Evolutionary conservation across 139 green algal species (phyloP).

Genomic region (Microglena sp.): DNA sequence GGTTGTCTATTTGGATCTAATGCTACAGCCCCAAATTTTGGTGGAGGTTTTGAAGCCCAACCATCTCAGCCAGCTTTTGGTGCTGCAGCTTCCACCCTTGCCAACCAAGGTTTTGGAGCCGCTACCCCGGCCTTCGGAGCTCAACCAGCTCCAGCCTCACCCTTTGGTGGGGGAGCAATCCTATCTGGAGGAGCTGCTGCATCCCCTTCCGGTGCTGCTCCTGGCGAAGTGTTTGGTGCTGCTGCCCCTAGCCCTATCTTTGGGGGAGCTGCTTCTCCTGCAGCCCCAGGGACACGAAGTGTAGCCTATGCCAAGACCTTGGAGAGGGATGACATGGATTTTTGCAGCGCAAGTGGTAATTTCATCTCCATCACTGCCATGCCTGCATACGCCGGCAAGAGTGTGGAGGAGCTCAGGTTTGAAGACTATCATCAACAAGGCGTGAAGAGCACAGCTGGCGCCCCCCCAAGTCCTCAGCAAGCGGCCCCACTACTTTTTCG

Average conservation of each 20-base stretch:
- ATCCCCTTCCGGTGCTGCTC: no score
- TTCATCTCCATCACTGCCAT: conserved; percentile 71
- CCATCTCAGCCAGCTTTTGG: background rate
- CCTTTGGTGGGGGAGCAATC: conserved; percentile 8
- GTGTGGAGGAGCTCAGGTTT: conserved; percentile 71
- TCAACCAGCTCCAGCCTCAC: conserved; percentile 6
- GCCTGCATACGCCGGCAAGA: conserved; percentile 66
- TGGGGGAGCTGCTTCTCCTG: no score
- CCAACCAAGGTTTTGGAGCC: conserved; percentile 5
- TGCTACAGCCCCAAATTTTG: no score
- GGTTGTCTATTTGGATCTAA: no score
- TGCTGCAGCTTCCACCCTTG: no score
- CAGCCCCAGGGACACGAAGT: conserved; percentile 26
- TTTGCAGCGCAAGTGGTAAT: conserved; percentile 16
- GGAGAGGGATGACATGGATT: conserved; percentile 38
- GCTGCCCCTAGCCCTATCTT: conserved; percentile 9
- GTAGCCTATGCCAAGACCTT: conserved; percentile 49
- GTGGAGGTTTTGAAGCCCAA: no score
- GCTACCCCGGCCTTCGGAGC: conserved; percentile 9
- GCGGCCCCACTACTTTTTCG: no score
- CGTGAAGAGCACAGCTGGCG: conserved; percentile 18
- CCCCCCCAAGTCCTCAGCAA: background rate
- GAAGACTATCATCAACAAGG: conserved; percentile 84
- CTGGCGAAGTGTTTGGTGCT: no score
- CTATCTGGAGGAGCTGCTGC: background rate